These are phyloP conservation scores for Helminthosporium solani DNA, from an alignment of 2,329 filamentous ascomycete genomes.

Conservation along the genomic window DNA sequence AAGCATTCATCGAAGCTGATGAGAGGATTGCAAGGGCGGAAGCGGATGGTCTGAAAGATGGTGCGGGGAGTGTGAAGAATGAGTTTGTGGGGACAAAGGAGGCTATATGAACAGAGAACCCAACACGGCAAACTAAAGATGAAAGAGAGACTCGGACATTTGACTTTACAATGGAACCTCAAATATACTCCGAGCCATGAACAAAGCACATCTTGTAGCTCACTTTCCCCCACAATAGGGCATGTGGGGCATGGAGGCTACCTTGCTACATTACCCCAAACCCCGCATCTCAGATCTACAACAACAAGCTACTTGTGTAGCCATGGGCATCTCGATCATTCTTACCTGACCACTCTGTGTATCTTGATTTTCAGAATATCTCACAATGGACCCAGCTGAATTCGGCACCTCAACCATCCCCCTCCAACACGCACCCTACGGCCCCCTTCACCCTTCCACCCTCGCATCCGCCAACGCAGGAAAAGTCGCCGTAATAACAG, in stretches of 20 bases:
- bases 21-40: constrained; percentile 32
- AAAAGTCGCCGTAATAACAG: constrained; percentile 31
- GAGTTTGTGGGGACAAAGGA: constrained; percentile 30
- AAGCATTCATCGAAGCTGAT: constrained; percentile 52
- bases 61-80: constrained; percentile 15
- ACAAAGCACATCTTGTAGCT: neutral
- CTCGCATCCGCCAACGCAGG: constrained; percentile 20
- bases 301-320: neutral
- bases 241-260: neutral
- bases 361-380: neutral
- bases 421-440: constrained; percentile 21
- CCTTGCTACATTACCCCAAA: neutral
- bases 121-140: neutral
- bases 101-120: constrained; percentile 14
- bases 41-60: constrained; percentile 13
- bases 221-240: neutral
- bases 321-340: too few species aligned
- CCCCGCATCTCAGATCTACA: neutral
- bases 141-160: too few species aligned
- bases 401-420: constrained; percentile 23
- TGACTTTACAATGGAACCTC: too few species aligned
- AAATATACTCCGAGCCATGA: too few species aligned
- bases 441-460: constrained; percentile 15
- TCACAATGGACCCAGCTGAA: constrained; percentile 23
- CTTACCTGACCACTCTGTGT: neutral